Evolutionary conservation across 1,284 basidiomycete species (phyloP).

Genomic region (Testicularia cyperi): DNA sequence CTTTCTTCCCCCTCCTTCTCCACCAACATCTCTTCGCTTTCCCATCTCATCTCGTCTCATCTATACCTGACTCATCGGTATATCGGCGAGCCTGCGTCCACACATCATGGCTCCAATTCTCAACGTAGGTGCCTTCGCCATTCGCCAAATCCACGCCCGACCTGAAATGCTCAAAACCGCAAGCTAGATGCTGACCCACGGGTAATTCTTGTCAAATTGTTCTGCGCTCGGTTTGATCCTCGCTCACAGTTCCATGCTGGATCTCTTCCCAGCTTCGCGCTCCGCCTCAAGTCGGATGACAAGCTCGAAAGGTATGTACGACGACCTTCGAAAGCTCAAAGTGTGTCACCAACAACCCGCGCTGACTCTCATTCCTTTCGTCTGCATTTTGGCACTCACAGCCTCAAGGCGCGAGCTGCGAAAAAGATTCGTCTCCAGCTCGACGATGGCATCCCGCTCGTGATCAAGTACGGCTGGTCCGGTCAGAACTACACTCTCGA

Average conservation of each 20-base stretch:
- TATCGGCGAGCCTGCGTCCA: no score
- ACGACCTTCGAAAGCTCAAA: no score
- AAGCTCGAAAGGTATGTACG: slow-evolving; percentile 44
- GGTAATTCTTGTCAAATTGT: background rate
- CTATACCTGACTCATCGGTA: no score
- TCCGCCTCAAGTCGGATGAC: slow-evolving; percentile 53
- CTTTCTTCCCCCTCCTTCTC: no score
- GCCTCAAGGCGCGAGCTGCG: slow-evolving; percentile 46
- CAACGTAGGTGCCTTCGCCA: slow-evolving; percentile 38
- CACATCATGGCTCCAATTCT: slow-evolving; percentile 51
- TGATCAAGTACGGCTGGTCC: slow-evolving; percentile 53
- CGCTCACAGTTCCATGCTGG: slow-evolving; percentile 52
- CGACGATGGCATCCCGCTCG: slow-evolving; percentile 50
- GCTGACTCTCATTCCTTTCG: background rate
- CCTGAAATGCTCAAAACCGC: no score
- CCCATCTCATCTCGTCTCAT: no score
- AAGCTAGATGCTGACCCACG: no score
- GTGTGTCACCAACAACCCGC: background rate
- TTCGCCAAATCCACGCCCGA: background rate
- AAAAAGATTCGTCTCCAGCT: slow-evolving; percentile 53
- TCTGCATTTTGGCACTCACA: slow-evolving; percentile 1
- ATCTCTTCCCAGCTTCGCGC: slow-evolving; percentile 52
- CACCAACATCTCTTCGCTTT: no score
- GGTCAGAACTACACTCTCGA: slow-evolving; percentile 52
- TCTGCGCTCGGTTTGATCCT: background rate